Evolutionary conservation across 768 basidiomycete species (phyloP).

Genomic region (Xanthoconium stramineum): DNA sequence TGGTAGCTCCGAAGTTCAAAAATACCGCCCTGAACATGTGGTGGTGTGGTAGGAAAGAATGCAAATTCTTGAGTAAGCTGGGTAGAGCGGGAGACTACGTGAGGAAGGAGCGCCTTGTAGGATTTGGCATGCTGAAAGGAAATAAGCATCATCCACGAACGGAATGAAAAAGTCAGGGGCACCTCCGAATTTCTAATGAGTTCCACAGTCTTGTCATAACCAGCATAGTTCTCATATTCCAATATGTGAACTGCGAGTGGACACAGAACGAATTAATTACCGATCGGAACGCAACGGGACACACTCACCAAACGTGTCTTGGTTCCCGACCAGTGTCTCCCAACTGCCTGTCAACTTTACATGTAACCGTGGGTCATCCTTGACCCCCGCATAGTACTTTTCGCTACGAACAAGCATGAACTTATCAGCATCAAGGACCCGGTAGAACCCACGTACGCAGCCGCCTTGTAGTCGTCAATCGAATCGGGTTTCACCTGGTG

Average conservation of each 20-base stretch:
- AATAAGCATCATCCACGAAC: background rate
- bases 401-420: slow-evolving; percentile 47
- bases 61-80: slow-evolving; percentile 94
- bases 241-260: slow-evolving; percentile 58
- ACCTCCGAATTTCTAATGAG: slow-evolving; percentile 69
- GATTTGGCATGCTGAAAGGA: slow-evolving; percentile 55
- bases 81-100: slow-evolving; percentile 63
- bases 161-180: slow-evolving; percentile 2
- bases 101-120: slow-evolving; percentile 75
- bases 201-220: slow-evolving; percentile 73
- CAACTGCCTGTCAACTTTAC: slow-evolving; percentile 93
- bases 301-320: slow-evolving; percentile 74
- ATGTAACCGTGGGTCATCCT: slow-evolving; percentile 65
- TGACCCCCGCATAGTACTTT: slow-evolving; percentile 78
- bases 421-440: background rate
- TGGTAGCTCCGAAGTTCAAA: slow-evolving; percentile 92
- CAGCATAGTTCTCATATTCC: slow-evolving; percentile 92
- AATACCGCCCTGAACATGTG: slow-evolving; percentile 81
- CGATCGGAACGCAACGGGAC: slow-evolving; percentile 22
- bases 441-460: slow-evolving; percentile 58
- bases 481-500: slow-evolving; percentile 85
- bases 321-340: slow-evolving; percentile 87
- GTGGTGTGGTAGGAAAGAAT: slow-evolving; percentile 89
- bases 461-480: slow-evolving; percentile 79
- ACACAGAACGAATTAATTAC: background rate